Percentiles rank a stretch among this genome's conserved stretches.
Conservation (phyloP, 306 rosid genomes). For the Rubus idaeus region DNA sequence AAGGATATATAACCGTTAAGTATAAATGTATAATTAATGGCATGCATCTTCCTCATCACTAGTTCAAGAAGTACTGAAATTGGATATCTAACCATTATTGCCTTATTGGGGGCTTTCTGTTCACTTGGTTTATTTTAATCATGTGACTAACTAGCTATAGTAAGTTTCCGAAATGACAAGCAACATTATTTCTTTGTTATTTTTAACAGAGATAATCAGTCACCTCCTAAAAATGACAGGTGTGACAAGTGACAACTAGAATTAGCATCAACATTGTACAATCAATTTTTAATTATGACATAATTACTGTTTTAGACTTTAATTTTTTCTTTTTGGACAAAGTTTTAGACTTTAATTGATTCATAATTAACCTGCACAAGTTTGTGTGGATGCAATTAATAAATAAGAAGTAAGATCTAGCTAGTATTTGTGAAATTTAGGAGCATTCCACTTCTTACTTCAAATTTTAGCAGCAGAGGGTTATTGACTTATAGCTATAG, state of each 20-base stretch:
- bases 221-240: background rate
- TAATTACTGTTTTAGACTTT: background rate
- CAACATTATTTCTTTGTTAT: background rate
- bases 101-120: constrained; percentile 7
- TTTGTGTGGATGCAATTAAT: background rate
- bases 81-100: constrained; percentile 8
- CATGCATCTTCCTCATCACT: constrained; percentile 6
- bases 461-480: background rate
- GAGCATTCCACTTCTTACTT: background rate
- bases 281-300: background rate
- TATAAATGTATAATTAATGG: no score
- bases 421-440: background rate
- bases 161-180: background rate
- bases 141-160: background rate
- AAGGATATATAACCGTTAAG: background rate
- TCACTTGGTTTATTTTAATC: background rate
- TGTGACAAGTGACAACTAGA: background rate
- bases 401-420: background rate
- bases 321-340: no score
- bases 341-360: background rate
- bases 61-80: background rate
- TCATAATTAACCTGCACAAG: background rate
- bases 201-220: background rate
- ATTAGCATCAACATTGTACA: background rate
- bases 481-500: no score